Percentiles rank a stretch among this genome's conserved stretches.
These are phyloP conservation scores for Fagus crenata DNA, from an alignment of 306 rosid genomes.

Conservation along the genomic window DNA sequence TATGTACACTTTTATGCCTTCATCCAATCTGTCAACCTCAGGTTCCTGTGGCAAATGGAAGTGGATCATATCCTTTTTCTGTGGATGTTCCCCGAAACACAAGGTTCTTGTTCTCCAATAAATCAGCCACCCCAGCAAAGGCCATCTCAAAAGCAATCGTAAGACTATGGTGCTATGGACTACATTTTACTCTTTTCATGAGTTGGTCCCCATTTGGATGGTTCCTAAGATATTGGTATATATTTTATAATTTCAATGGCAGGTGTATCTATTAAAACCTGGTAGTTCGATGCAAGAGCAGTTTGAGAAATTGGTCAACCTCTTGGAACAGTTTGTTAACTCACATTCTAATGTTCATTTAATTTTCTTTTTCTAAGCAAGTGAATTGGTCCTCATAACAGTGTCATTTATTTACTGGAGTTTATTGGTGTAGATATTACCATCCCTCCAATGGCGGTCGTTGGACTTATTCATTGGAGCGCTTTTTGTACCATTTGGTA, in stretches of 20 bases:
- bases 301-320: conserved; percentile 94
- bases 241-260: conserved; percentile 41
- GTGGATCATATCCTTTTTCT: conserved; percentile 91
- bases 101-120: conserved; percentile 91
- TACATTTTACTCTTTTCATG: conserved; percentile 22
- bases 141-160: conserved; percentile 91
- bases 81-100: conserved; percentile 94
- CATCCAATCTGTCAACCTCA: conserved; percentile 34
- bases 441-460: conserved; percentile 99
- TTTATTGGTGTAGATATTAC: conserved; percentile 67
- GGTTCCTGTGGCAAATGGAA: conserved; percentile 99
- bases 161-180: conserved; percentile 42
- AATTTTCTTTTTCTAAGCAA: conserved; percentile 9
- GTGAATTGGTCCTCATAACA: conserved; percentile 22
- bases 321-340: conserved; percentile 94
- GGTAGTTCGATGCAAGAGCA: conserved; percentile 67
- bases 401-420: conserved; percentile 10
- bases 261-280: conserved; percentile 86
- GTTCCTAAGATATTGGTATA: conserved; percentile 27
- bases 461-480: conserved; percentile 89
- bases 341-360: conserved; percentile 34
- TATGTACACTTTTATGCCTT: conserved; percentile 19
- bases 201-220: conserved; percentile 7
- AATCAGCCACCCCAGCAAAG: conserved; percentile 80
- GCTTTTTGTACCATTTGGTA: conserved; percentile 81